phyloP scores from a whole-genome alignment of 2,329 filamentous ascomycete species.

The Chrysoporthe puriensis region DNA sequence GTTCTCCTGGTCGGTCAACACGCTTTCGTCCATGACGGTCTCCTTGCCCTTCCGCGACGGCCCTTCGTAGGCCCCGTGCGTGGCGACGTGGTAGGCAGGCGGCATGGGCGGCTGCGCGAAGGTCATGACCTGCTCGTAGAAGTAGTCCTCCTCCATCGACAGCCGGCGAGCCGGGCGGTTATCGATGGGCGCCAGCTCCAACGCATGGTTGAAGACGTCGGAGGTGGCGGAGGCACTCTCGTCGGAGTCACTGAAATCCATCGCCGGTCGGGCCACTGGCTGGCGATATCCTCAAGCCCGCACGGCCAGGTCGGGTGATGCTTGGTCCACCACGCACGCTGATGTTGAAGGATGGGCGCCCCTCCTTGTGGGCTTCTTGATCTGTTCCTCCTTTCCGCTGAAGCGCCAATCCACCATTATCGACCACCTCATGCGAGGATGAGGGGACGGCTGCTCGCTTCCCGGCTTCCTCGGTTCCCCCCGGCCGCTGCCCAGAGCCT shows the following conservation, averaged over 20 bases:
- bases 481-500: background rate
- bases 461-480: background rate
- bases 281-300: too few species aligned
- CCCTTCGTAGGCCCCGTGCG: conserved; percentile 43
- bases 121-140: conserved; percentile 57
- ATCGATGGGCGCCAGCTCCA: conserved; percentile 28
- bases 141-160: conserved; percentile 60
- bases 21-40: conserved; percentile 31
- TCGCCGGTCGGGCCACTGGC: conserved; percentile 6
- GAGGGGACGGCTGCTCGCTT: background rate
- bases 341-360: background rate
- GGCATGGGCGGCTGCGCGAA: conserved; percentile 48
- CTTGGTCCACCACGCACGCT: background rate
- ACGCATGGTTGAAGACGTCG: conserved; percentile 28
- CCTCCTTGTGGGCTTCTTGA: background rate
- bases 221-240: conserved; percentile 24
- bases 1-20: conserved; percentile 44
- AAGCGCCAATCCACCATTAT: conserved; percentile 23
- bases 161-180: conserved; percentile 42
- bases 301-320: background rate
- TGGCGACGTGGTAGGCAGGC: conserved; percentile 41
- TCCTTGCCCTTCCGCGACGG: conserved; percentile 28
- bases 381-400: conserved; percentile 14
- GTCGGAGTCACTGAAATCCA: conserved; percentile 24
- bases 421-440: conserved; percentile 14